A percentile compares a stretch with the other conserved stretches of the same genome.
These are phyloP conservation scores for Xylaria sp. DNA, from an alignment of 2,329 filamentous ascomycete species.

Conservation along the genomic window DNA sequence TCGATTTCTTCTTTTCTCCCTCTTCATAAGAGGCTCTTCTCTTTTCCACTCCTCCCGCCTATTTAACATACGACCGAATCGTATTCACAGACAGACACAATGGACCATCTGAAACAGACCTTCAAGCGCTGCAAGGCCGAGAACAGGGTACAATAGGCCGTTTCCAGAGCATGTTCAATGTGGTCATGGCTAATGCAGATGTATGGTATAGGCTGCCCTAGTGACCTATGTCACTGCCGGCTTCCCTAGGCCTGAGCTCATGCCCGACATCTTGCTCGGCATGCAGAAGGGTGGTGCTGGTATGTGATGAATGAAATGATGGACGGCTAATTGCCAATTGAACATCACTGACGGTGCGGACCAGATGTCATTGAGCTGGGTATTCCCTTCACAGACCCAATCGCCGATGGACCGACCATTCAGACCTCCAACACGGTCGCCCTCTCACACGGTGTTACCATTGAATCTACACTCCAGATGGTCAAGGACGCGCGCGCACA, in stretches of 20 bases:
- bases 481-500: slow-evolving; percentile 80
- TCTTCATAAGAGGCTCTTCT: neutral
- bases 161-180: neutral
- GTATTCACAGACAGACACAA: slow-evolving; percentile 48
- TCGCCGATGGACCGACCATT: slow-evolving; percentile 96
- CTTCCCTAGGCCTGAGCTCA: slow-evolving; percentile 84
- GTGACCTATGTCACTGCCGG: slow-evolving; percentile 97
- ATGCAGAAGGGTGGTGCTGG: slow-evolving; percentile 94
- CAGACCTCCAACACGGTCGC: slow-evolving; percentile 94
- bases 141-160: slow-evolving; percentile 58
- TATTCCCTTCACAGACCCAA: slow-evolving; percentile 96
- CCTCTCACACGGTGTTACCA: slow-evolving; percentile 87
- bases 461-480: slow-evolving; percentile 82
- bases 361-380: slow-evolving; percentile 96
- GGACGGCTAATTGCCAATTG: slow-evolving; percentile 25
- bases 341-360: neutral
- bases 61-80: slow-evolving; percentile 1
- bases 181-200: slow-evolving; percentile 7
- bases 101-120: slow-evolving; percentile 69
- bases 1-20: neutral
- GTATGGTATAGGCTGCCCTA: slow-evolving; percentile 73
- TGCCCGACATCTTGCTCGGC: slow-evolving; percentile 83
- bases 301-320: slow-evolving; percentile 55
- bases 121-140: slow-evolving; percentile 70
- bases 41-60: slow-evolving; percentile 4